phyloP scores from a whole-genome alignment of 2,329 filamentous ascomycete species.

The Elsinoe arachidis region DNA sequence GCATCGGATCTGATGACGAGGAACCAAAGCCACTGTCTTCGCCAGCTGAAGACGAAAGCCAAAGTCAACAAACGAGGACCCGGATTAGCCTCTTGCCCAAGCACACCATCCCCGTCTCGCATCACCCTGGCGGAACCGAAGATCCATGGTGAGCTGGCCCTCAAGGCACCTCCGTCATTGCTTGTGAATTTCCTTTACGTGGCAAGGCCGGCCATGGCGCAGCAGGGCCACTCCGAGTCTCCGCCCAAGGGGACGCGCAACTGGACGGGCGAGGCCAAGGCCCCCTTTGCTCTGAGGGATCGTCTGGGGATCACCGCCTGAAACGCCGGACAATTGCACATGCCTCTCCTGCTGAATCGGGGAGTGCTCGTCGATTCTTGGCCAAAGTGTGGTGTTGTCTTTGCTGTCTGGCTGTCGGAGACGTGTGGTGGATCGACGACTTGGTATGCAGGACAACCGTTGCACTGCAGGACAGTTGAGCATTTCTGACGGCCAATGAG shows the following conservation, averaged over 20 bases:
- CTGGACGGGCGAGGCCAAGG: neutral
- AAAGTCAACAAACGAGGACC: neutral
- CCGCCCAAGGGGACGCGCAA: conserved; percentile 3
- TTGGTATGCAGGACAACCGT: neutral
- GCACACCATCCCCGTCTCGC: conserved; percentile 7
- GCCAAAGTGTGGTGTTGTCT: neutral
- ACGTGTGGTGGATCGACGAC: neutral
- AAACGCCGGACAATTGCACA: conserved; percentile 4
- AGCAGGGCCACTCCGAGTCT: neutral
- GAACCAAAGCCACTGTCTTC: neutral
- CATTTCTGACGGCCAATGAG: neutral
- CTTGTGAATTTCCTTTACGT: neutral
- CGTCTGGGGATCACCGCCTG: neutral
- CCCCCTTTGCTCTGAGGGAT: neutral
- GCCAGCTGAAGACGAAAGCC: neutral
- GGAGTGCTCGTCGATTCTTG: conserved; percentile 1
- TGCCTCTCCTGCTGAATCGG: conserved; percentile 6
- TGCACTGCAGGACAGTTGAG: neutral
- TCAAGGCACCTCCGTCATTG: neutral
- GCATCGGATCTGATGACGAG: neutral
- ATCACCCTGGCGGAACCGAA: neutral
- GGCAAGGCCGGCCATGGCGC: conserved; percentile 6
- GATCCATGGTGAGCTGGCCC: neutral
- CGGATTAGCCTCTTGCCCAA: neutral
- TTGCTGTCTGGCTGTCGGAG: neutral